Evolutionary conservation across 208 protist species (phyloP).

Genomic region (Hexamita inflata): DNA sequence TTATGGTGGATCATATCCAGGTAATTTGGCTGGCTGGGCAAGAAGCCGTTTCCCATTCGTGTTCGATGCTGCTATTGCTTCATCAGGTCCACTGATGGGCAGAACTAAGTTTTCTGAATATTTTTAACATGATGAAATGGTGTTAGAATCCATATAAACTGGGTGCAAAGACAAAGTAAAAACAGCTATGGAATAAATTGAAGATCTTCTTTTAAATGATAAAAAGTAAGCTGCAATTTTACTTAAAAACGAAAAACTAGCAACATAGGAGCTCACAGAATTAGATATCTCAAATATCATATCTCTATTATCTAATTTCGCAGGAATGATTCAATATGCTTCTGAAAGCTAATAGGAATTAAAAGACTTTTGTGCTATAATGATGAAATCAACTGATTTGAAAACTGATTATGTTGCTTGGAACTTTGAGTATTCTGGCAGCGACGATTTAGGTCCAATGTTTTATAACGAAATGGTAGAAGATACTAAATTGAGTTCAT

Average conservation of each 20-base stretch:
- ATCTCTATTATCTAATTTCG: no score
- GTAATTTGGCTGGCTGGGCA: constrained; percentile 20
- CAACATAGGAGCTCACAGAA: no score
- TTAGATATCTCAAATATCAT: no score
- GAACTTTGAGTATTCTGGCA: no score
- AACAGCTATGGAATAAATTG: background rate
- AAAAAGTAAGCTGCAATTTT: background rate
- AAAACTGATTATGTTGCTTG: no score
- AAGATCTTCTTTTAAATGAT: background rate
- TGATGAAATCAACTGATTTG: no score
- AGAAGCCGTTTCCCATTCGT: constrained; percentile 24
- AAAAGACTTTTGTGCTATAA: no score
- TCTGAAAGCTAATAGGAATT: no score
- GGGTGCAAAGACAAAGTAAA: background rate
- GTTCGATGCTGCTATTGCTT: constrained; percentile 22
- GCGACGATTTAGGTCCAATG: no score
- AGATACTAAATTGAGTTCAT: constrained; percentile 4
- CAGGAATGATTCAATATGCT: no score
- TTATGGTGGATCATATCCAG: constrained; percentile 39
- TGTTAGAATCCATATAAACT: background rate
- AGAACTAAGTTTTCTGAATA: background rate
- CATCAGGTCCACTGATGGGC: constrained; percentile 24
- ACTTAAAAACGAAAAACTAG: background rate
- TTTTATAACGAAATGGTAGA: no score
- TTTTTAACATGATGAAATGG: background rate